Evolutionary conservation across 352 stramenopile species (phyloP).

Genomic region (Phytopythium kandeliae): DNA sequence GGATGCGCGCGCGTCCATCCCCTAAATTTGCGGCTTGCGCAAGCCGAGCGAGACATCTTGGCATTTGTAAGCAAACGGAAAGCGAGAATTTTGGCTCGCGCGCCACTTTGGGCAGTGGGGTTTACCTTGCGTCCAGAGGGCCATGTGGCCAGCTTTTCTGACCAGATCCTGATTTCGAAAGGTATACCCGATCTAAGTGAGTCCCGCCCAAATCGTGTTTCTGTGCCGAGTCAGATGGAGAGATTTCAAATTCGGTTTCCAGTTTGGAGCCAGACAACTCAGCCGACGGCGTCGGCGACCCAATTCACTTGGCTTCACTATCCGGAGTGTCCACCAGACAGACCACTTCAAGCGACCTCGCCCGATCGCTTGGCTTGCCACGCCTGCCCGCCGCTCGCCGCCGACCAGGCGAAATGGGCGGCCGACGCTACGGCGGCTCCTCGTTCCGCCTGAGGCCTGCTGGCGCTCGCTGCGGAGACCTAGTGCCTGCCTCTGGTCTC

Average conservation of each 20-base stretch:
- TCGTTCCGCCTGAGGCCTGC: not conserved
- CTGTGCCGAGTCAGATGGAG: not conserved
- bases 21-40: slow-evolving; percentile 1
- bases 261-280: slow-evolving; percentile 3
- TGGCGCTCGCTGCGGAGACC: too few species aligned
- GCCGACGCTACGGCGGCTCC: not conserved
- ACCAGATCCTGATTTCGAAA: slow-evolving; percentile 1
- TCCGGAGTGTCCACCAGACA: not conserved
- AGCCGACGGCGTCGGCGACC: not conserved
- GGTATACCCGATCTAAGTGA: not conserved
- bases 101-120: too few species aligned
- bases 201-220: not conserved
- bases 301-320: slow-evolving; percentile 2
- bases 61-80: not conserved
- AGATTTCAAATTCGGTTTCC: not conserved
- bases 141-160: not conserved
- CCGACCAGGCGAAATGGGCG: not conserved
- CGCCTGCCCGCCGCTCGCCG: too few species aligned
- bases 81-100: not conserved
- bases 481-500: too few species aligned
- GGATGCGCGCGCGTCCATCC: not conserved
- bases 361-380: not conserved
- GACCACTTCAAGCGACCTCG: too few species aligned
- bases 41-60: not conserved
- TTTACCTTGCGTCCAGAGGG: too few species aligned